These are phyloP conservation scores for Cicer judaicum DNA, from an alignment of 306 rosid genomes.

Conservation along the genomic window DNA sequence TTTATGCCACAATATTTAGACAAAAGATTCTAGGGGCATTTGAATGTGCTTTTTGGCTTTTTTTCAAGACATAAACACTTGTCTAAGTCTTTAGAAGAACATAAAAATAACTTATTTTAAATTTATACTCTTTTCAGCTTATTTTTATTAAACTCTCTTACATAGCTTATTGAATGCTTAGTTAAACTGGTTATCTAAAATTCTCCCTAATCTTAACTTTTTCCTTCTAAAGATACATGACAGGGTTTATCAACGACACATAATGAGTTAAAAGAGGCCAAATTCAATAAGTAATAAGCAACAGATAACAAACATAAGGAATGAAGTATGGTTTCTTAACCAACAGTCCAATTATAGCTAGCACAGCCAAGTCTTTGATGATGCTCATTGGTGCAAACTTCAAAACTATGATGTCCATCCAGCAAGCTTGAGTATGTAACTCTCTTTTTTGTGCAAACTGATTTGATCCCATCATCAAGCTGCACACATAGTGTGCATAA, in stretches of 20 bases:
- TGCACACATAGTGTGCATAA: slow-evolving; percentile 48
- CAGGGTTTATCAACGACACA: neutral
- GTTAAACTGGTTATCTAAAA: neutral
- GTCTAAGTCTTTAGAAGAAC: no score
- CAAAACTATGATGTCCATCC: slow-evolving; percentile 80
- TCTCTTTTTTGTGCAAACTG: slow-evolving; percentile 58
- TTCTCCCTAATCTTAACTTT: neutral
- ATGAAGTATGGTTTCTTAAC: slow-evolving; percentile 56
- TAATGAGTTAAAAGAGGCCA: slow-evolving; percentile 10
- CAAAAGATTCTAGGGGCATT: neutral
- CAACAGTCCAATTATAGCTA: slow-evolving; percentile 78
- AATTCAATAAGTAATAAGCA: neutral
- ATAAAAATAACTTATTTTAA: no score
- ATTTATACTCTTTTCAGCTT: neutral
- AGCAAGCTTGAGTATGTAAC: slow-evolving; percentile 62
- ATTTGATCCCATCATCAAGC: slow-evolving; percentile 67
- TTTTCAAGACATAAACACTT: neutral
- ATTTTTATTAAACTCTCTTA: neutral
- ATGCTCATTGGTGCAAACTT: slow-evolving; percentile 67
- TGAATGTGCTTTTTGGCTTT: neutral
- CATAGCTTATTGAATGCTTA: neutral
- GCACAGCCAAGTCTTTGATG: slow-evolving; percentile 65
- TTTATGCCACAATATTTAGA: slow-evolving; percentile 10
- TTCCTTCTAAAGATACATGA: slow-evolving; percentile 28
- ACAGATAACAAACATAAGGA: slow-evolving; percentile 34